Evolutionary conservation across 129 eudicot species (phyloP), one percentile per base, ranked within the genome.

Genomic region (Pulicaria dysenterica): DNA sequence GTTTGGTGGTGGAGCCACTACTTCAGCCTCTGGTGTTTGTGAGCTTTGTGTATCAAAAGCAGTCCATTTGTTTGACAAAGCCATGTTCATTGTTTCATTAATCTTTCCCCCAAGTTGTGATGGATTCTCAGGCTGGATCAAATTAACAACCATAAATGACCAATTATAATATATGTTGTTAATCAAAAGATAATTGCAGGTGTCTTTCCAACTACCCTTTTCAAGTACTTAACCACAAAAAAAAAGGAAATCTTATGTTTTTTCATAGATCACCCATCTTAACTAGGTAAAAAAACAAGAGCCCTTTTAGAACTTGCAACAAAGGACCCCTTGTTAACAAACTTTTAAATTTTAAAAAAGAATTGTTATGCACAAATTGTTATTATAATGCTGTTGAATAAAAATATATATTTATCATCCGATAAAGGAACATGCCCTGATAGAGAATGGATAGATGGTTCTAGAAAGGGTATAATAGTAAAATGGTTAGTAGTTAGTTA

Each of bases 51-150:
- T n/a, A 44, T 73, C 45, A 15, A 56, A 76, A 6, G 53, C n/a
- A 12, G 57, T 74, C 96, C 96, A 94, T 83, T 85, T 94, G 82
- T 83, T 85, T 24, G 88, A 71, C n/a, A 90, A 87, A 68, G 99
- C 97, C 85, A 85, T 77, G 75, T 71, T 85, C 99, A 94, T 90
- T 97, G 90, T 90, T 76, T 88, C 99, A 57, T 94, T 90, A 3
- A 94, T 94, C 81, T 94, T 94, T 47, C 94, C 97, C 12, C 99
- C 97, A 38, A 92, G 79, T 48, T 89, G 89, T 41, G 96, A 82
- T 13, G 96, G 98, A 65, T 83, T 89, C 45, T 92, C 99, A 34
- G 97, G 97, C 99, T 94, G 88, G 87, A 88, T n/a, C 79, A 74
- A 50, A 62, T 49, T 6, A 41, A 40, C 42, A 40, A 31, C n/a